Base-by-base conservation (phyloP, 495 filamentous ascomycete species). In the Penicillium coffeae region DNA sequence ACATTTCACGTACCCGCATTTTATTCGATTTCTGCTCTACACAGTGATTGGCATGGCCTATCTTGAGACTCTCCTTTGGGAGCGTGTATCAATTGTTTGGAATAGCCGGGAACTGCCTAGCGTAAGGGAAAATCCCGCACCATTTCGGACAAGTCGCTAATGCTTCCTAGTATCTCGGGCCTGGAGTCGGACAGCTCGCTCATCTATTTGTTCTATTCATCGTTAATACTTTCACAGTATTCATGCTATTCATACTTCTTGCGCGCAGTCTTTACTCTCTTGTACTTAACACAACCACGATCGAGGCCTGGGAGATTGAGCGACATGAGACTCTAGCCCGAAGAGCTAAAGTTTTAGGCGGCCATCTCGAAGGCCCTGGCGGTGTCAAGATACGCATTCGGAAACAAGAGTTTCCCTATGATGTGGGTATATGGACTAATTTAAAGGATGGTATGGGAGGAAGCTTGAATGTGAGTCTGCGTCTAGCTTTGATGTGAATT, bases 231-330 rank as follows among this genome's bases (percentile, higher is more conserved):
- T 33, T 85, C 13, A 86, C 85, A 0, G 62, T 82, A 6, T 79
- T 94, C 51, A 80, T 77, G 1, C 71, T 95, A 0, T 68, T 70
- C 19, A 70, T 95, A 32, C 69, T 95, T 0, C 58, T 94, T 0
- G 53, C 79, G 9, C 74, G 83, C 15, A 80, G 77, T 12, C 35
- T 85, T 1, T 86, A 77, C 76, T 72, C 73, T 18, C 54, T 83
- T 2, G 69, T 68, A 8, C 69, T 74, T 19, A 88, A 88, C 49
- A 79, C 75, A 3, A 96, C 91, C 0, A 90, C 88, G 44, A 97
- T 98, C 55, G 93, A 98, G 63, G 77, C 80, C 21, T 96, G 91
- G 92, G 90, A 96, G 60, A 85, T 91, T 38, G 90, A 93, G 58
- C 75, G 90, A 10, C 92, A 97, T 67, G 81, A 87, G 36, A 83